A percentile compares a stretch with the other conserved stretches of the same genome.
Evolutionary conservation across 306 rosid species (phyloP).

Genomic region (Vicia sativa): DNA sequence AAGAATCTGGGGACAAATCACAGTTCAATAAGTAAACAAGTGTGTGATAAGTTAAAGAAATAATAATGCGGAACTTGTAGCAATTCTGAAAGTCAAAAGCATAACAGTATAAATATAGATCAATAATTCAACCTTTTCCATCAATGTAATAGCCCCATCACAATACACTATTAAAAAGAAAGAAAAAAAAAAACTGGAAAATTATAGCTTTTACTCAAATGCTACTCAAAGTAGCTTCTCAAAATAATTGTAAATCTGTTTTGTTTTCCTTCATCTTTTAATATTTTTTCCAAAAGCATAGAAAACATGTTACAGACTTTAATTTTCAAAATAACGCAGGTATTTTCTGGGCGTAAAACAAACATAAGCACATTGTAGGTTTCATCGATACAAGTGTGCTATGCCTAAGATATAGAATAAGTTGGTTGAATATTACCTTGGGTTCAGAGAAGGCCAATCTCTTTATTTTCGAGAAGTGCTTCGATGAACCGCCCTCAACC

Average conservation of each 20-base stretch:
- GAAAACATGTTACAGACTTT: not conserved
- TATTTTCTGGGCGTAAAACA: not conserved
- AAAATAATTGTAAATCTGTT: not conserved
- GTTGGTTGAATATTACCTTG: conserved; percentile 44
- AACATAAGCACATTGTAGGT: conserved; percentile 11
- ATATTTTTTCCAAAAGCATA: not conserved
- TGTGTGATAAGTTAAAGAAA: not conserved
- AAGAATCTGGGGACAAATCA: conserved; percentile 62
- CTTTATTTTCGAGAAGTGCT: conserved; percentile 89
- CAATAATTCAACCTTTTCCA: conserved; percentile 9
- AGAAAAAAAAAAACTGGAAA: too few species aligned
- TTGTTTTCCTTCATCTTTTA: not conserved
- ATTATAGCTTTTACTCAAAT: too few species aligned
- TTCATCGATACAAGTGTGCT: not conserved
- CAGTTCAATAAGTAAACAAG: conserved; percentile 27
- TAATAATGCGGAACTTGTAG: conserved; percentile 8
- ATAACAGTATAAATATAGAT: not conserved
- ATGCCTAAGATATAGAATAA: conserved; percentile 18
- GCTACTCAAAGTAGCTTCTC: conserved; percentile 1
- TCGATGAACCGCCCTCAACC: conserved; percentile 98
- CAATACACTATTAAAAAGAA: not conserved
- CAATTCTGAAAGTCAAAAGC: not conserved
- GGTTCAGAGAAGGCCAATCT: conserved; percentile 87
- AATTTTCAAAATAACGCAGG: not conserved
- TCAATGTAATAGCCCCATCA: not conserved